Evolutionary conservation across 2,329 filamentous ascomycete genomes (phyloP).

Genomic region (Fusarium vanettenii): DNA sequence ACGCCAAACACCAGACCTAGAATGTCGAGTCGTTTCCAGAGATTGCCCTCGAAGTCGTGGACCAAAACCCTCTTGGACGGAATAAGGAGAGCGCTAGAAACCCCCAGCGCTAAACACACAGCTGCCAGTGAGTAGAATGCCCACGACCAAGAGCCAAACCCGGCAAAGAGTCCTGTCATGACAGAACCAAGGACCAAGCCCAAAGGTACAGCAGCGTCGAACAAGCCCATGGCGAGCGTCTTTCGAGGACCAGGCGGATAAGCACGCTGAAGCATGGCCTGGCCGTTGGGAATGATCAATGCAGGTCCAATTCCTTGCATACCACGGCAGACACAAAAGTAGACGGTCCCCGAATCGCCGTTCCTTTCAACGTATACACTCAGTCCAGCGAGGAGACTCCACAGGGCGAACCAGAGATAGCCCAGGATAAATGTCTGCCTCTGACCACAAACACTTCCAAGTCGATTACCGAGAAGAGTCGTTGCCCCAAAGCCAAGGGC

Average conservation of each 20-base stretch:
- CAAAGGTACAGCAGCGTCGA: conserved; percentile 37
- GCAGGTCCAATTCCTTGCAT: conserved; percentile 43
- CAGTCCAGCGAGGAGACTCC: conserved; percentile 40
- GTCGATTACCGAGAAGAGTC: conserved; percentile 37
- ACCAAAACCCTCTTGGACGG: conserved; percentile 34
- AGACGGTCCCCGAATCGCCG: conserved; percentile 21
- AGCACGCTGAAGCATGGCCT: conserved; percentile 37
- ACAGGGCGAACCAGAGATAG: conserved; percentile 42
- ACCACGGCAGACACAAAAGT: conserved; percentile 40
- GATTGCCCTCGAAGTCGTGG: conserved; percentile 38
- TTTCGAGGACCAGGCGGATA: conserved; percentile 42
- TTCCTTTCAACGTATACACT: conserved; percentile 29
- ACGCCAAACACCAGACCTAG: conserved; percentile 24
- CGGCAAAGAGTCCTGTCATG: conserved; percentile 39
- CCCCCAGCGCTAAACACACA: conserved; percentile 34
- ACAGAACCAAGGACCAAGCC: conserved; percentile 41
- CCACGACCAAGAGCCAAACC: conserved; percentile 41
- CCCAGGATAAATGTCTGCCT: conserved; percentile 37
- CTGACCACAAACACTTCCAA: conserved; percentile 40
- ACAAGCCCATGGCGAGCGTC: conserved; percentile 37
- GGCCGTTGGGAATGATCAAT: conserved; percentile 37
- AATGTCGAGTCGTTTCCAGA: conserved; percentile 41
- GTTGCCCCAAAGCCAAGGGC: conserved; percentile 34
- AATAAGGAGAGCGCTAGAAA: conserved; percentile 37
- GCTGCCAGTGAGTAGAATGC: conserved; percentile 37